A percentile compares a stretch with the other conserved stretches of the same genome.
These are phyloP conservation scores for Erigeron canadensis DNA, from an alignment of 129 eudicot species.

Conservation along the genomic window DNA sequence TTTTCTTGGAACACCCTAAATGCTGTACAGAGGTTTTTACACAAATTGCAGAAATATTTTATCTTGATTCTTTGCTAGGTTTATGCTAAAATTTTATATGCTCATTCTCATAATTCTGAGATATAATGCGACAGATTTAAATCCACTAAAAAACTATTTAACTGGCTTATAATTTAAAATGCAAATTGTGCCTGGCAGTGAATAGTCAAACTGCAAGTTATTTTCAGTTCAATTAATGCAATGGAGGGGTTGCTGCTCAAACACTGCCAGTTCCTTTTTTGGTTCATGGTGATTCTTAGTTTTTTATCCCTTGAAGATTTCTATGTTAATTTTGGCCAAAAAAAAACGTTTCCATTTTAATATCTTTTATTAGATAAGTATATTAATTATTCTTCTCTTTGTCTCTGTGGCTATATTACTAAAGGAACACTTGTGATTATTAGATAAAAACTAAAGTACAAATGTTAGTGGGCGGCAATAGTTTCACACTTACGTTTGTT, in stretches of 20 bases:
- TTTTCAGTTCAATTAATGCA: too few relatives aligned
- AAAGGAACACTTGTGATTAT: background rate
- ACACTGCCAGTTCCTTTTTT: background rate
- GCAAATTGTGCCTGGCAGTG: background rate
- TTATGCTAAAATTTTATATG: background rate
- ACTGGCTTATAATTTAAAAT: background rate
- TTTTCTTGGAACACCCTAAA: background rate
- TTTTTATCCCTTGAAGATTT: too few relatives aligned
- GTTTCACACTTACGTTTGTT: background rate
- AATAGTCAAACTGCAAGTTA: too few relatives aligned
- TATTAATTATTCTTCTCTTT: background rate
- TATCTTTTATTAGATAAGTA: too few relatives aligned
- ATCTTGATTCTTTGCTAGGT: background rate
- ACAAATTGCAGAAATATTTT: too few relatives aligned
- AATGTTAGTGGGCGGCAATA: background rate
- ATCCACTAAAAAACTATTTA: background rate
- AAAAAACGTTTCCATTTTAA: too few relatives aligned
- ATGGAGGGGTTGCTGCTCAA: too few relatives aligned
- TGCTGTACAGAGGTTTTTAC: background rate
- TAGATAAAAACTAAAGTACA: background rate
- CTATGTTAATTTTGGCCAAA: too few relatives aligned
- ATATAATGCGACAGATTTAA: background rate
- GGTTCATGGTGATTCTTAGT: background rate
- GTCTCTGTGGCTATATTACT: background rate
- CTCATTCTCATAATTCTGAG: background rate